Conservation (phyloP, 1,284 basidiomycete species). For the Cryptococcus depauperatus region DNA sequence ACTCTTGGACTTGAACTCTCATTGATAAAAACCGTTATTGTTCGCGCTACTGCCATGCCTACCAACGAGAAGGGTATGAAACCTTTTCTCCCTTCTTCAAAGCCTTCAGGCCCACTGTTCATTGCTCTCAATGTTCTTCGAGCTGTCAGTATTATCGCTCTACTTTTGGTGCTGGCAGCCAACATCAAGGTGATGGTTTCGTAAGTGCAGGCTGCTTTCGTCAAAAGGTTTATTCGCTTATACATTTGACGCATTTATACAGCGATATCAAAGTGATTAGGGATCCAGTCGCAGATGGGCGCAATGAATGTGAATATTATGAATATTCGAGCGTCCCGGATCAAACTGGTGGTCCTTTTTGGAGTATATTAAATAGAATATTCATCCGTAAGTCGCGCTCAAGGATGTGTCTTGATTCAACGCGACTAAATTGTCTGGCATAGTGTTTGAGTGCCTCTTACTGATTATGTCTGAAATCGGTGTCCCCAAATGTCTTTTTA, state of each 20-base stretch:
- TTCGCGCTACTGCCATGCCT: too few species aligned
- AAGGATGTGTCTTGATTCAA: too few species aligned
- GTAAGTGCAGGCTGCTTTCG: slow-evolving; percentile 36
- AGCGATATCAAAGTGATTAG: slow-evolving; percentile 60
- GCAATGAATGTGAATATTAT: slow-evolving; percentile 64
- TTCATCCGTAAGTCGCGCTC: slow-evolving; percentile 55
- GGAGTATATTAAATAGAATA: slow-evolving; percentile 71
- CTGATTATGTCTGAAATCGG: slow-evolving; percentile 68
- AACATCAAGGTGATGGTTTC: slow-evolving; percentile 70
- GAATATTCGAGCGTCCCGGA: slow-evolving; percentile 66
- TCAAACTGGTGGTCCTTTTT: slow-evolving; percentile 75
- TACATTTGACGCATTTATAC: too few species aligned
- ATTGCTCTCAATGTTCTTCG: slow-evolving; percentile 69
- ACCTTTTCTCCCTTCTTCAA: slow-evolving; percentile 23
- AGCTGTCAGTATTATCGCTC: slow-evolving; percentile 63
- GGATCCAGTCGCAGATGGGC: slow-evolving; percentile 9
- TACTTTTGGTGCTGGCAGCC: slow-evolving; percentile 62
- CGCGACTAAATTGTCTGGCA: background rate
- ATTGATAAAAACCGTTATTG: too few species aligned
- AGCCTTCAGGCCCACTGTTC: slow-evolving; percentile 50
- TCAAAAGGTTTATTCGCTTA: background rate
- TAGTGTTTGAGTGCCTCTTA: slow-evolving; percentile 60
- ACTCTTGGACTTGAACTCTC: too few species aligned
- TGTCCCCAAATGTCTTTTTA: slow-evolving; percentile 65
- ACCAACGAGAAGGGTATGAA: too few species aligned